These are phyloP conservation scores for Saccharum officinarum DNA, from an alignment of 176 grass and related monocot species.

Conservation along the genomic window DNA sequence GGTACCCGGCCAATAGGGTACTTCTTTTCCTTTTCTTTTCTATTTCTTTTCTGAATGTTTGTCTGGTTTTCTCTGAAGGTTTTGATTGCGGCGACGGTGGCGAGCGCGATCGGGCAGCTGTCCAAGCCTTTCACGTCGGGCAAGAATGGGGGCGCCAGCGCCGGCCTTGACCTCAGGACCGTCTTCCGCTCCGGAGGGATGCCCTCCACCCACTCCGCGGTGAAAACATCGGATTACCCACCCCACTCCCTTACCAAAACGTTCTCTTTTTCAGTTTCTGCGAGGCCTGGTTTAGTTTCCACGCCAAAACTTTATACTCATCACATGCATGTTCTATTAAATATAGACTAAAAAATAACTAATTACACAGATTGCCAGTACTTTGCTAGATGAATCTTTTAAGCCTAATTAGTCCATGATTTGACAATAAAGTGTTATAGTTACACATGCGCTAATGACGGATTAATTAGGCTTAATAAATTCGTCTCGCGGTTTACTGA, in stretches of 20 bases:
- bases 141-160: constrained; percentile 29
- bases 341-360: too few species aligned
- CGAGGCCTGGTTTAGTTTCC: too few species aligned
- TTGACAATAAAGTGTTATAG: too few species aligned
- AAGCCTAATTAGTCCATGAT: too few species aligned
- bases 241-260: background rate
- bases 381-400: too few species aligned
- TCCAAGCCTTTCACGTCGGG: constrained; percentile 72
- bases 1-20: background rate
- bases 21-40: background rate
- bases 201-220: constrained; percentile 93
- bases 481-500: too few species aligned
- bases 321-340: too few species aligned
- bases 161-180: constrained; percentile 48
- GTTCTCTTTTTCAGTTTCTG: background rate
- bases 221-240: constrained; percentile 28
- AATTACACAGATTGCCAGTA: too few species aligned
- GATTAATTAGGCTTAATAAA: too few species aligned
- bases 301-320: too few species aligned
- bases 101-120: constrained; percentile 63
- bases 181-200: constrained; percentile 69
- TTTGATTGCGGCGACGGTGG: constrained; percentile 64
- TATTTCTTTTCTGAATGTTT: background rate
- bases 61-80: constrained; percentile 42
- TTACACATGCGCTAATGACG: too few species aligned